A percentile compares a stretch with the other conserved stretches of the same genome.
These are phyloP conservation scores for Tuber umbilicatum DNA, from an alignment of 495 filamentous ascomycete genomes.

Conservation along the genomic window DNA sequence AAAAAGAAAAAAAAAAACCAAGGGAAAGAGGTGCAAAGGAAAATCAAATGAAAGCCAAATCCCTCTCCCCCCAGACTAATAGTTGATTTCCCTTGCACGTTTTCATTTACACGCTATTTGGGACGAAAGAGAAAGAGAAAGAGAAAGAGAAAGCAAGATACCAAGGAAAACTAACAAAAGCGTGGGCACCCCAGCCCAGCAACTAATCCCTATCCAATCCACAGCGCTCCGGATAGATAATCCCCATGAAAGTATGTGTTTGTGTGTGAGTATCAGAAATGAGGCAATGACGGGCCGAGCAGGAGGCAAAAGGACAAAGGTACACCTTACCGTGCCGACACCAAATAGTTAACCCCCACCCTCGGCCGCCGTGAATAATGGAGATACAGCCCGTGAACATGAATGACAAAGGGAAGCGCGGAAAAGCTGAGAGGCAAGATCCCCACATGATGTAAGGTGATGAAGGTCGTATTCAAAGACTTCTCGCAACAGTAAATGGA, in stretches of 20 bases:
- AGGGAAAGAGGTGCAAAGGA: neutral
- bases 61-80: neutral
- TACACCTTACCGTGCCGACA: neutral
- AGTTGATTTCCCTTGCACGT: neutral
- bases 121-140: neutral
- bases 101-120: neutral
- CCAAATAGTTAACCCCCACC: neutral
- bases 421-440: neutral
- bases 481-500: neutral
- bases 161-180: neutral
- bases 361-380: neutral
- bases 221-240: neutral
- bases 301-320: neutral
- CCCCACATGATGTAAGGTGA: neutral
- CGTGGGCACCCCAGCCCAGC: neutral
- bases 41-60: neutral
- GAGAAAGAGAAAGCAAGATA: neutral
- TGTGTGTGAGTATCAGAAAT: neutral
- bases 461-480: neutral
- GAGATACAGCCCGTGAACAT: neutral
- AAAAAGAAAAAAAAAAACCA: neutral
- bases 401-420: neutral
- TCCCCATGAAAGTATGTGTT: neutral
- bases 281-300: neutral
- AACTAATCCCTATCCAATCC: neutral